Evolutionary conservation across 2,329 filamentous ascomycete species (phyloP), one percentile per base, ranked within the genome.

Genomic region (Fusarium virguliforme): DNA sequence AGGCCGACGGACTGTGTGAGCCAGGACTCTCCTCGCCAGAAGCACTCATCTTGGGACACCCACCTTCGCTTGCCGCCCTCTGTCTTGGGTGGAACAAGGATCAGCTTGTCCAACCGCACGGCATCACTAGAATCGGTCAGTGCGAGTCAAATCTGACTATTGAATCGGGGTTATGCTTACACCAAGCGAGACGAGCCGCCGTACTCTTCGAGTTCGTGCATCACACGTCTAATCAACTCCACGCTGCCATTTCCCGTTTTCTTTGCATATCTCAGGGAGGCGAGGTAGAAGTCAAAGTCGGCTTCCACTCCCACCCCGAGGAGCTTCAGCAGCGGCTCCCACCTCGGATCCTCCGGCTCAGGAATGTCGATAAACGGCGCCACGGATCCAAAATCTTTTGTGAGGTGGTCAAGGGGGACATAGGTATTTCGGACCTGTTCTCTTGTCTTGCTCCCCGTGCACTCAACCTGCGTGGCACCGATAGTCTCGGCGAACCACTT

Each of bases 21-120:
- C 62, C 55, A 64, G 8, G 46, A 37, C 30, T 64, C 62, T 18
- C 62, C 62, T 24, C 62, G 28, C 62, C 48, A 64, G 32, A 60
- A 10, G 12, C 55, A 64, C 13, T 64, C 37, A 18, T 54, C 34
- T 15, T 34, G 12, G 7, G 46, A 41, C 8, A 48, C 32, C 62
- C 55, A 64, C 8, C 5, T 46, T 18, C 53, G 15, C 22, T 12
- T 26, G 6, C 22, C 24, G 9, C 13, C 18, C 26, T 55, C 15
- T 28, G 22, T 48, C 10, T 35, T 60, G n/a, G 38, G 12, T n/a
- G 46, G 55, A 22, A 54, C 15, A 4, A 51, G 38, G 10, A 64
- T 38, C 3, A 64, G 55, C 7, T 24, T 37, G 15, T 64, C 62
- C 2, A 12, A 26, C 3, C 50, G 13, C 4, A 64, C 32, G 9